phyloP scores from a whole-genome alignment of 2,329 filamentous ascomycete genomes.

The Arachnomyces sp. region DNA sequence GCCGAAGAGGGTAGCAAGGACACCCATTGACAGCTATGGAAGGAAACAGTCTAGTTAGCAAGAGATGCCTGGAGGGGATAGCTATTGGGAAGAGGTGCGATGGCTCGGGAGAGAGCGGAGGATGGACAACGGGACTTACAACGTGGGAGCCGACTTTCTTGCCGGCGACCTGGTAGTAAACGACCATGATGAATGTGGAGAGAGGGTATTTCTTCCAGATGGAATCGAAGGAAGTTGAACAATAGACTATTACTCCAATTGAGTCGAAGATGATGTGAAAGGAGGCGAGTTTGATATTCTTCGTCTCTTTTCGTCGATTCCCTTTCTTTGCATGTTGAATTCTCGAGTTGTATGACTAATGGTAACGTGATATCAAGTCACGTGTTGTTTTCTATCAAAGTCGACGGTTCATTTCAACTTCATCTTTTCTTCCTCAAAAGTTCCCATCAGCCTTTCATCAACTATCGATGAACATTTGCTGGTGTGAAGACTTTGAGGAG shows the following conservation, averaged over 20 bases:
- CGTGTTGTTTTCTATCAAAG: too few relatives aligned
- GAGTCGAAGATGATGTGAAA: neutral
- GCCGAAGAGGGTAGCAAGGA: conserved; percentile 43
- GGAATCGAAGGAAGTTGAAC: neutral
- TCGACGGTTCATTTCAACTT: too few relatives aligned
- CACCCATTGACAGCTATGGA: conserved; percentile 52
- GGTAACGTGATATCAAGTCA: too few relatives aligned
- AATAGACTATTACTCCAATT: neutral
- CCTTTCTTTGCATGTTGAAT: too few relatives aligned
- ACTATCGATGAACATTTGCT: too few relatives aligned
- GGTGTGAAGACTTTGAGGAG: too few relatives aligned
- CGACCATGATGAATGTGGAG: conserved; percentile 39
- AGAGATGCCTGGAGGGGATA: conserved; percentile 14
- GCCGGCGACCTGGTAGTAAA: conserved; percentile 44
- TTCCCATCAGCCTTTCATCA: too few relatives aligned
- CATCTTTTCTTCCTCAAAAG: too few relatives aligned
- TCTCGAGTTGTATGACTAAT: too few relatives aligned
- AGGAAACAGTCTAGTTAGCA: neutral
- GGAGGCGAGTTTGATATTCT: neutral
- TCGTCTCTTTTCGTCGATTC: too few relatives aligned
- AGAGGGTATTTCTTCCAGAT: conserved; percentile 9
- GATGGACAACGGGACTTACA: conserved; percentile 31
- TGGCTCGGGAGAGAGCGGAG: conserved; percentile 6
- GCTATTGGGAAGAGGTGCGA: conserved; percentile 10
- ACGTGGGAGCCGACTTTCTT: conserved; percentile 45